phyloP scores from a whole-genome alignment of 192 early-diverging fungal species.

The Backusella luteola region DNA sequence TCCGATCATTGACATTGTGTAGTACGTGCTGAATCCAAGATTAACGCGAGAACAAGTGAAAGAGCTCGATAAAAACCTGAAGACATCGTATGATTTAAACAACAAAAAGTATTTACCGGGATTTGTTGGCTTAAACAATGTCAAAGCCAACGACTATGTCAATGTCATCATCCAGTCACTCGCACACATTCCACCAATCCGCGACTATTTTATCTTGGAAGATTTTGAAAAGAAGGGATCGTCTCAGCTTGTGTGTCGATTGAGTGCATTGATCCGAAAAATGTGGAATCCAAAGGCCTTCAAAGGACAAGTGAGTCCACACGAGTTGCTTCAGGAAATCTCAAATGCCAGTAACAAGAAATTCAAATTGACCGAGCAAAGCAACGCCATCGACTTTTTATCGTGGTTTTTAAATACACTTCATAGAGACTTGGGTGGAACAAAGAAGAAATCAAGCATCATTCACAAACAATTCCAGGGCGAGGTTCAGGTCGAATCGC shows the following conservation, averaged over 20 bases:
- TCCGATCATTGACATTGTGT: background rate
- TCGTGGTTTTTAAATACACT: slow-evolving; percentile 92
- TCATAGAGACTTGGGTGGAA: slow-evolving; percentile 83
- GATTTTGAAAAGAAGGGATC: slow-evolving; percentile 42
- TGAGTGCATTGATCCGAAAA: slow-evolving; percentile 79
- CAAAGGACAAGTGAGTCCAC: slow-evolving; percentile 94
- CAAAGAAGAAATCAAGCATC: slow-evolving; percentile 57
- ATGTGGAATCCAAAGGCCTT: slow-evolving; percentile 93
- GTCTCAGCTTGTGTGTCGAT: slow-evolving; percentile 66
- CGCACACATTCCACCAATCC: slow-evolving; percentile 81
- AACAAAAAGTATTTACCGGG: slow-evolving; percentile 87
- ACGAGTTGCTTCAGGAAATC: slow-evolving; percentile 94
- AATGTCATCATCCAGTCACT: slow-evolving; percentile 90
- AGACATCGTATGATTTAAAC: slow-evolving; percentile 74
- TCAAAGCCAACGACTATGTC: slow-evolving; percentile 94
- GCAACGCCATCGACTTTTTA: slow-evolving; percentile 85
- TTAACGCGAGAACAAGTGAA: slow-evolving; percentile 69
- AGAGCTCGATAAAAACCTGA: slow-evolving; percentile 59
- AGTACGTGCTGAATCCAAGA: slow-evolving; percentile 84
- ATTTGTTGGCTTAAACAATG: slow-evolving; percentile 91
- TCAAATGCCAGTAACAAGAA: slow-evolving; percentile 73
- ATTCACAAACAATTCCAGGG: slow-evolving; percentile 88
- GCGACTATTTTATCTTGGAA: slow-evolving; percentile 77
- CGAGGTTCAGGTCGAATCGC: slow-evolving; percentile 71
- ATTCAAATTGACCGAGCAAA: slow-evolving; percentile 77